A percentile compares a stretch with the other conserved stretches of the same genome.
Conservation (phyloP, 306 rosid species). For the Prunus fruticosa region DNA sequence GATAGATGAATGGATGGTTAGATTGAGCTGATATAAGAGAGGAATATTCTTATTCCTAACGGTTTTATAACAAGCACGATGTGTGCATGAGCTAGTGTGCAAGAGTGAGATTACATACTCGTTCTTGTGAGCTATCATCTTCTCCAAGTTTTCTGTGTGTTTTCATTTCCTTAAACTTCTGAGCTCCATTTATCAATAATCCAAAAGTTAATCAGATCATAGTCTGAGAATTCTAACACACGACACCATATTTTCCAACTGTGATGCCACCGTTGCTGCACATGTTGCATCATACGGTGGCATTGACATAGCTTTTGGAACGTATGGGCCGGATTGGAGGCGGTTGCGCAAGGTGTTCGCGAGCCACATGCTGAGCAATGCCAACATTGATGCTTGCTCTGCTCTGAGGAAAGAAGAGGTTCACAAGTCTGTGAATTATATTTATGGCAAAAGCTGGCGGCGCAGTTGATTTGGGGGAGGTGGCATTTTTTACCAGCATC, state of each 20-base stretch:
- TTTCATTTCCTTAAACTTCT: too few species aligned
- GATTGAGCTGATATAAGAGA: too few species aligned
- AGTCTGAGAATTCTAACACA: too few species aligned
- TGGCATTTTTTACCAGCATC: constrained; percentile 5
- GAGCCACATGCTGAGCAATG: constrained; percentile 24
- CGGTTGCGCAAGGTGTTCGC: constrained; percentile 29
- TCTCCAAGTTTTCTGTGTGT: too few species aligned
- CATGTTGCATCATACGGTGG: constrained; percentile 9
- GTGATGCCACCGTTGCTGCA: constrained; percentile 12
- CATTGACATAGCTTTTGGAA: constrained; percentile 19
- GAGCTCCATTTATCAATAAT: too few species aligned
- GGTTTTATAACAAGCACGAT: too few species aligned
- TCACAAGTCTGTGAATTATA: constrained; percentile 12
- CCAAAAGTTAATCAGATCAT: too few species aligned
- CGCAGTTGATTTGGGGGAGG: constrained; percentile 15
- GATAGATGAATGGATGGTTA: too few species aligned
- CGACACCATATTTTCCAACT: constrained; percentile 29
- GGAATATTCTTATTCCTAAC: too few species aligned
- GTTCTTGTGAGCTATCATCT: too few species aligned
- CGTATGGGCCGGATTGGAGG: constrained; percentile 32
- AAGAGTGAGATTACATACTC: too few species aligned
- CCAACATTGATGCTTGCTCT: constrained; percentile 11
- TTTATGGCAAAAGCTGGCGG: constrained; percentile 11
- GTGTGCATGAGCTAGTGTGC: too few species aligned
- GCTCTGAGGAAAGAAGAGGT: constrained; percentile 13